These are phyloP conservation scores for Clathrospora elynae DNA, from an alignment of 2,329 filamentous ascomycete species.

Conservation along the genomic window DNA sequence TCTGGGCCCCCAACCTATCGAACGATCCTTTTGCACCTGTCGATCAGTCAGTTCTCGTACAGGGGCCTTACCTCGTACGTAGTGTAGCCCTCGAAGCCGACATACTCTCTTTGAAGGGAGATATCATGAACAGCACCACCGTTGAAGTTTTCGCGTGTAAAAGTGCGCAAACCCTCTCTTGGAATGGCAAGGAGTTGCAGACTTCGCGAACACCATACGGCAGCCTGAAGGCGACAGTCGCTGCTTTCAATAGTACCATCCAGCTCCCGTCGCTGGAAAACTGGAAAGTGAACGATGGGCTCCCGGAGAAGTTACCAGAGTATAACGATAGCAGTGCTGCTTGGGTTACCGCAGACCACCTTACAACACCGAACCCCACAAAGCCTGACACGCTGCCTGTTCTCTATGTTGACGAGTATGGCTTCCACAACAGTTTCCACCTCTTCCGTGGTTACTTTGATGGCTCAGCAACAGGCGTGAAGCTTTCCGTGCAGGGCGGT, in stretches of 20 bases:
- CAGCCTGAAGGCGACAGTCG: slow-evolving; percentile 42
- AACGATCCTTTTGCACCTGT: slow-evolving; percentile 48
- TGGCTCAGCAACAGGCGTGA: slow-evolving; percentile 50
- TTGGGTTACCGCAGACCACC: slow-evolving; percentile 52
- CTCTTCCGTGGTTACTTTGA: slow-evolving; percentile 52
- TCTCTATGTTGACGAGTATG: slow-evolving; percentile 51
- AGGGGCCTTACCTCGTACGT: slow-evolving; percentile 51
- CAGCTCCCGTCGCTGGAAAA: slow-evolving; percentile 50
- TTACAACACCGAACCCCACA: slow-evolving; percentile 46
- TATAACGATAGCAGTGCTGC: slow-evolving; percentile 53
- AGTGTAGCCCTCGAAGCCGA: slow-evolving; percentile 29
- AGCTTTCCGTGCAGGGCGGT: slow-evolving; percentile 60
- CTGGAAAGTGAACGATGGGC: slow-evolving; percentile 57
- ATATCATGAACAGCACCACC: slow-evolving; percentile 40
- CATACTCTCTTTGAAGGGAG: slow-evolving; percentile 44
- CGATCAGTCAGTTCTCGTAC: slow-evolving; percentile 49
- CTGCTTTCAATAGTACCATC: slow-evolving; percentile 30
- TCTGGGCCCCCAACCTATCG: slow-evolving; percentile 49
- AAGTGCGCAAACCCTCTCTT: slow-evolving; percentile 36
- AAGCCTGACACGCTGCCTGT: slow-evolving; percentile 49
- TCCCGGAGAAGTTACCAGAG: slow-evolving; percentile 54
- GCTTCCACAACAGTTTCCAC: slow-evolving; percentile 50
- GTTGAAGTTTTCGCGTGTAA: slow-evolving; percentile 48
- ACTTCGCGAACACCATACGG: slow-evolving; percentile 44
- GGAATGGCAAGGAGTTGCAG: slow-evolving; percentile 46